Base-by-base conservation (phyloP, 495 filamentous ascomycete species). In the Amphirosellinia nigrospora region DNA sequence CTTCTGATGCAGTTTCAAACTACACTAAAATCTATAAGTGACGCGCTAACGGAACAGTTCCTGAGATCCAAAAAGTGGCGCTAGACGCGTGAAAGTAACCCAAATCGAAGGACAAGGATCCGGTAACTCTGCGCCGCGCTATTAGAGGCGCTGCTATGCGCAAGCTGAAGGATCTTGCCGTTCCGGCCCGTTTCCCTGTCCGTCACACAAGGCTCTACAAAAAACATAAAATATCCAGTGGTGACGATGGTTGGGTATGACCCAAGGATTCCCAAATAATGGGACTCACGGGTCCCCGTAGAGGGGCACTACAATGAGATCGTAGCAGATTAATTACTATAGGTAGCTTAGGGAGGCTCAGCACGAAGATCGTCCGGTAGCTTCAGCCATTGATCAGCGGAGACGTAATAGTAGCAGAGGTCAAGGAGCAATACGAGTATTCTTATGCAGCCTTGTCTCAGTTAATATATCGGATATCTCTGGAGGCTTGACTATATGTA, bases 61-160 rank as follows among this genome's bases (percentile, higher is more conserved):
- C 26, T 43, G 39, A 45, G 46, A 71, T 72, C 61, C 58, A 71
- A 69, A 74, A 66, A 70, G 74, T 70, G 69, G 72, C 76, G 69
- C 71, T 75, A 70, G 70, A 73, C 76, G 69, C 69, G 76, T 73
- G 72, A 75, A 76, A 66, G 76, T 72, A 78, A 71, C 70, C 72
- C 68, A 69, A 73, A 78, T 74, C 74, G 72, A 76, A 74, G 74
- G 73, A 74, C 71, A 76, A 67, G 71, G 70, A 73, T 76, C 71
- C 73, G 72, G 76, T 65, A 72, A 73, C 71, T 53, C 70, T 69
- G 65, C 68, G 69, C 76, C 74, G 72, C 74, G 71, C 75, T 72
- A 72, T 73, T 63, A 61, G 72, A 56, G 50, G 60, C 59, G 50
- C 38, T 67, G 61, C 55, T 75, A 75, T 72, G 73, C 73, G 68